These are phyloP conservation scores for Phaeosphaeria sp. DNA, from an alignment of 2,329 filamentous ascomycete genomes.

Conservation along the genomic window DNA sequence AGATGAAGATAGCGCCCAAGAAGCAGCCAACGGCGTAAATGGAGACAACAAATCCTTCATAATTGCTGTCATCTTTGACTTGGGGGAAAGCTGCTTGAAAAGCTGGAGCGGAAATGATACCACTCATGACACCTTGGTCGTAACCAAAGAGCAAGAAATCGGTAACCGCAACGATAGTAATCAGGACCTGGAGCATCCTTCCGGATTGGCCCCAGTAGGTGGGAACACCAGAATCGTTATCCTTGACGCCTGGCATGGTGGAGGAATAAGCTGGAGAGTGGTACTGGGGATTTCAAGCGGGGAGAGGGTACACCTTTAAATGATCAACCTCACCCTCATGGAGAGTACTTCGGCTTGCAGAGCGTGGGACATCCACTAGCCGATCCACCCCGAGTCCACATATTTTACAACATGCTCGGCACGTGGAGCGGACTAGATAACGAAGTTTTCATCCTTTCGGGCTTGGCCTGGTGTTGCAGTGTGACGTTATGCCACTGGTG, in stretches of 20 bases:
- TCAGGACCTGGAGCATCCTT: slow-evolving; percentile 37
- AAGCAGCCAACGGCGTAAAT: slow-evolving; percentile 61
- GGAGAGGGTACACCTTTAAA: slow-evolving; percentile 33
- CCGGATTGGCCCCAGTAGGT: slow-evolving; percentile 41
- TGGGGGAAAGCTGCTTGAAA: slow-evolving; percentile 48
- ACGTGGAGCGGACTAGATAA: slow-evolving; percentile 39
- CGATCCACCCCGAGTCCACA: slow-evolving; percentile 30
- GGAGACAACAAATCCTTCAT: slow-evolving; percentile 56
- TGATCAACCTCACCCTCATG: slow-evolving; percentile 23
- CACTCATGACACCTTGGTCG: slow-evolving; percentile 53
- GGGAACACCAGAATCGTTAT: slow-evolving; percentile 32
- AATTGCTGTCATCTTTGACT: slow-evolving; percentile 43
- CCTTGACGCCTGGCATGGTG: slow-evolving; percentile 35
- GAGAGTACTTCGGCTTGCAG: slow-evolving; percentile 23
- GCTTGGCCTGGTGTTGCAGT: slow-evolving; percentile 37
- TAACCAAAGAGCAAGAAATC: slow-evolving; percentile 59
- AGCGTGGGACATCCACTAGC: slow-evolving; percentile 14
- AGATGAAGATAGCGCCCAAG: slow-evolving; percentile 49
- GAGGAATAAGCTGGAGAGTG: slow-evolving; percentile 23
- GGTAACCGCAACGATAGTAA: slow-evolving; percentile 54
- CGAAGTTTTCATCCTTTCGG: slow-evolving; percentile 35
- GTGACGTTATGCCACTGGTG: slow-evolving; percentile 25
- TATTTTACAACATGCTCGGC: slow-evolving; percentile 26
- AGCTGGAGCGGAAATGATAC: slow-evolving; percentile 48
- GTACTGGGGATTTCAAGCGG: slow-evolving; percentile 27